phyloP scores from a whole-genome alignment of 2,329 filamentous ascomycete species.

The Fonsecaea pedrosoi region DNA sequence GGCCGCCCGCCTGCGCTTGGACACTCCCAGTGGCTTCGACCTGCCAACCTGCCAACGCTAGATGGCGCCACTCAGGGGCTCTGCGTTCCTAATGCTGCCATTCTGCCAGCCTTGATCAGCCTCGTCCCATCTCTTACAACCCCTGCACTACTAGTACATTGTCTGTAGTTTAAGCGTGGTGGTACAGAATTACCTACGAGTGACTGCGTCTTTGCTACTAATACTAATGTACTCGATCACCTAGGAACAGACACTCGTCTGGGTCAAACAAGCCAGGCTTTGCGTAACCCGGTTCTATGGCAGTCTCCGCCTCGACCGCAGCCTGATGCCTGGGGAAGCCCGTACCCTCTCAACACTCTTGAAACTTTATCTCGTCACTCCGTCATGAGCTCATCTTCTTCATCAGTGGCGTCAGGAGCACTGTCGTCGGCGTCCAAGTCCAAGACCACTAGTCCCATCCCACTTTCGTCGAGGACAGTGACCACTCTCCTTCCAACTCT shows the following conservation, averaged over 20 bases:
- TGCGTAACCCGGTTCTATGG: not conserved
- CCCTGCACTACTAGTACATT: not conserved
- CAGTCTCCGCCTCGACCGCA: not conserved
- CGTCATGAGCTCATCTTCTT: conserved; percentile 37
- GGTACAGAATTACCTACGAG: not conserved
- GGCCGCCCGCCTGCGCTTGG: not conserved
- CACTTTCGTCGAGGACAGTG: conserved; percentile 62
- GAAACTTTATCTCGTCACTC: conserved; percentile 6
- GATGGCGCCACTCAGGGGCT: not conserved
- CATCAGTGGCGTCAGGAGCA: conserved; percentile 43
- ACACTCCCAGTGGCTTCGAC: not conserved
- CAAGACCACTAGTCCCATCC: conserved; percentile 61
- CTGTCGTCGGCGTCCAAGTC: conserved; percentile 57
- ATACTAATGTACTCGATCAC: not conserved
- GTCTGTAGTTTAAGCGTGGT: not conserved
- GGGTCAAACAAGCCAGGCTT: not conserved
- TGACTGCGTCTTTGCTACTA: not conserved
- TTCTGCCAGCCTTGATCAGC: conserved; percentile 3
- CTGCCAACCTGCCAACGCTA: not conserved
- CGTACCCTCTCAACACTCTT: not conserved
- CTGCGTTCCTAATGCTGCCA: not conserved
- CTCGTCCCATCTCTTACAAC: not conserved
- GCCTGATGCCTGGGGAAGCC: conserved; percentile 6
- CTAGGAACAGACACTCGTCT: not conserved
- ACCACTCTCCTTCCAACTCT: conserved; percentile 60